Conservation (phyloP, 345 rosid genomes). For the Heritiera littoralis region DNA sequence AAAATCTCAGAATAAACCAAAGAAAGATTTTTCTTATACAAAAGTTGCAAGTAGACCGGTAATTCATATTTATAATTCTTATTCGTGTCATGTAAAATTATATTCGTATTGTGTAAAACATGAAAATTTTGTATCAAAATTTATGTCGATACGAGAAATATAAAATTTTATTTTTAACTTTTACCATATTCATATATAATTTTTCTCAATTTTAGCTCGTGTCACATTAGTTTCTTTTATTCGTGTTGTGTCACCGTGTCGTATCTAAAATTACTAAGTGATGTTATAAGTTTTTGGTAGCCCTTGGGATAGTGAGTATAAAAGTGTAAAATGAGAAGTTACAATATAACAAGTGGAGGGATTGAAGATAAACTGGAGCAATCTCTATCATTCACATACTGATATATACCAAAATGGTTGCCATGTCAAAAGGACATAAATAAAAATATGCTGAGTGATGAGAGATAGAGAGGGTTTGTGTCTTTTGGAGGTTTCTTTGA, state of each 20-base stretch:
- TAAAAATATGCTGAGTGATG: neutral
- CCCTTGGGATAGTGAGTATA: conserved; percentile 9
- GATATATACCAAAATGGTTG: neutral
- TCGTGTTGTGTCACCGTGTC: no score
- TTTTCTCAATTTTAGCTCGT: no score
- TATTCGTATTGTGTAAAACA: no score
- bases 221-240: no score
- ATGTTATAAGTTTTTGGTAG: neutral
- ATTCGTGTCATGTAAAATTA: no score
- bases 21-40: neutral
- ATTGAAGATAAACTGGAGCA: neutral
- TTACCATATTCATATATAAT: no score
- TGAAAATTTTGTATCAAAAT: no score
- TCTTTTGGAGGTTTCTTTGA: conserved; percentile 20
- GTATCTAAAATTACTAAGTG: no score
- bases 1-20: no score
- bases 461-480: neutral
- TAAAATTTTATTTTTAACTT: no score
- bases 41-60: neutral
- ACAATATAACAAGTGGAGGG: neutral
- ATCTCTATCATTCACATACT: conserved; percentile 20
- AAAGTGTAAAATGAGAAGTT: conserved; percentile 5
- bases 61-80: no score
- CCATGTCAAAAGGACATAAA: conserved; percentile 9
- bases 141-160: no score